These are phyloP conservation scores for Torulaspora globosa DNA, from an alignment of 1,139 yeast genomes.

Conservation along the genomic window DNA sequence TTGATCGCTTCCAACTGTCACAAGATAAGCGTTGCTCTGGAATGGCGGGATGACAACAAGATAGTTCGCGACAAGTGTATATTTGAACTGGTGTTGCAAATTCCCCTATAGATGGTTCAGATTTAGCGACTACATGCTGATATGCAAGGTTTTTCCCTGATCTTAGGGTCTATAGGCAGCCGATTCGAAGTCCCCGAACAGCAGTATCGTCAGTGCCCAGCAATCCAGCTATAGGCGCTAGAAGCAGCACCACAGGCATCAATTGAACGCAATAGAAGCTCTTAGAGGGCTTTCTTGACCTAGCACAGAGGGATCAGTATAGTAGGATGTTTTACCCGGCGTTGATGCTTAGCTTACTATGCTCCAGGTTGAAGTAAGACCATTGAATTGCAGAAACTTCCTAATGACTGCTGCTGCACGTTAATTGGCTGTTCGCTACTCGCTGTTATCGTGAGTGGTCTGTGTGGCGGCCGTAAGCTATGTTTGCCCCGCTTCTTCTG, in stretches of 20 bases:
- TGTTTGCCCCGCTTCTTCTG: slow-evolving; percentile 1
- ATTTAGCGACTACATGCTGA: too few relatives aligned
- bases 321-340: neutral
- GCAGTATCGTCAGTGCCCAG: neutral
- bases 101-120: too few relatives aligned
- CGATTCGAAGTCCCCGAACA: neutral
- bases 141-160: neutral
- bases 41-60: too few relatives aligned
- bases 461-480: neutral
- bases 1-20: too few relatives aligned
- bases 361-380: neutral
- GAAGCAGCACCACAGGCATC: neutral
- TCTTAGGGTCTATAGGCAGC: neutral
- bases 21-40: too few relatives aligned
- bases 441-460: neutral
- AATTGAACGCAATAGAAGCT: neutral
- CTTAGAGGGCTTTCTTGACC: neutral
- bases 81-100: too few relatives aligned
- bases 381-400: neutral
- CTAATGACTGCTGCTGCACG: neutral
- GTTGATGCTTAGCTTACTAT: neutral
- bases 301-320: neutral
- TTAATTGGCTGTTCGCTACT: neutral
- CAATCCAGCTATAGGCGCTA: neutral
- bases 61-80: too few relatives aligned